phyloP scores from a whole-genome alignment of 2,329 filamentous ascomycete species.

The Ascosphaera pollenicola region DNA sequence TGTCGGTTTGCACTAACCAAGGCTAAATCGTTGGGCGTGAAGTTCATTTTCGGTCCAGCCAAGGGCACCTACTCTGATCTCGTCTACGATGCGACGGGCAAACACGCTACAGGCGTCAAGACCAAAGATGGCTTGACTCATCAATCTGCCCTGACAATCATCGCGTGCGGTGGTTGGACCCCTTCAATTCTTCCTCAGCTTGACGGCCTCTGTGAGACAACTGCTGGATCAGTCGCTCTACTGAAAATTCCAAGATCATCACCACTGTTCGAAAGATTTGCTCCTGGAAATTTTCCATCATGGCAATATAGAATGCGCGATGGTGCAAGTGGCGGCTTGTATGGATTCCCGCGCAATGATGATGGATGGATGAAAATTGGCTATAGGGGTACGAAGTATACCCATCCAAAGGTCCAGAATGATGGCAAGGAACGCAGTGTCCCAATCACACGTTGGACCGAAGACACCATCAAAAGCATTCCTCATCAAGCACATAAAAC shows the following conservation, averaged over 20 bases:
- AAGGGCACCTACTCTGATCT: slow-evolving; percentile 13
- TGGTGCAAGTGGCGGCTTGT: slow-evolving; percentile 20
- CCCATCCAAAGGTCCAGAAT: slow-evolving; percentile 19
- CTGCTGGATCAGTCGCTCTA: slow-evolving; percentile 24
- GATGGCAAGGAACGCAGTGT: slow-evolving; percentile 19
- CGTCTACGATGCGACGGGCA: slow-evolving; percentile 5
- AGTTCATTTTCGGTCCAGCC: slow-evolving; percentile 17
- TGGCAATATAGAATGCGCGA: slow-evolving; percentile 20
- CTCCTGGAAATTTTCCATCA: slow-evolving; percentile 24
- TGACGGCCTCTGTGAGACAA: slow-evolving; percentile 25
- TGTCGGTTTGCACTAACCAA: slow-evolving; percentile 25
- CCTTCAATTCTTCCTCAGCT: slow-evolving; percentile 20
- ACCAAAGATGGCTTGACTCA: slow-evolving; percentile 18
- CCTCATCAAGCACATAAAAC: slow-evolving; percentile 10
- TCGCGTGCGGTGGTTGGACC: slow-evolving; percentile 25
- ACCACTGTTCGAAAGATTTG: slow-evolving; percentile 19
- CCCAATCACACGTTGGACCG: slow-evolving; percentile 19
- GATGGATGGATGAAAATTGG: slow-evolving; percentile 27
- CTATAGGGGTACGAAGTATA: slow-evolving; percentile 29
- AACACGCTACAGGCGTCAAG: slow-evolving; percentile 15
- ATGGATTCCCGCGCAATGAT: slow-evolving; percentile 26
- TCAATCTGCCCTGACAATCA: slow-evolving; percentile 13
- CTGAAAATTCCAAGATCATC: slow-evolving; percentile 21
- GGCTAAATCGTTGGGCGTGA: slow-evolving; percentile 19
- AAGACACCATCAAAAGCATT: slow-evolving; percentile 7